Percentiles rank a stretch among this genome's conserved stretches.
Conservation (phyloP, 2,329 filamentous ascomycete genomes). For the Drechslera avenae region DNA sequence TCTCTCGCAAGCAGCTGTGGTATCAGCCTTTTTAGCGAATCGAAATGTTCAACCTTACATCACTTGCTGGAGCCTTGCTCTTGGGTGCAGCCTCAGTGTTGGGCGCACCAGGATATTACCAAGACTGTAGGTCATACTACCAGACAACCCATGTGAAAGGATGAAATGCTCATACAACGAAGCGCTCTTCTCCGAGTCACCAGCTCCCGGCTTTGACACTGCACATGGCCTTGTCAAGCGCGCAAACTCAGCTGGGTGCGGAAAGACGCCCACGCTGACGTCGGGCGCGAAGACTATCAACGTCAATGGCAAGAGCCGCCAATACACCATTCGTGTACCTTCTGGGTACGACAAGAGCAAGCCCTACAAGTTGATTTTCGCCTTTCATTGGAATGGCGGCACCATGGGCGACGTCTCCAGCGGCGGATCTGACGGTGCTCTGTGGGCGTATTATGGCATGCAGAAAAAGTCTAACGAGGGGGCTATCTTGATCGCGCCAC, state of each 20-base stretch:
- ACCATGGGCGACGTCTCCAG: conserved; percentile 47
- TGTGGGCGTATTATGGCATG: conserved; percentile 48
- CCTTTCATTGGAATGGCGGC: conserved; percentile 50
- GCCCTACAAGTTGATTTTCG: conserved; percentile 51
- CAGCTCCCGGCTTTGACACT: neutral
- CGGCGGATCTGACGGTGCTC: conserved; percentile 13
- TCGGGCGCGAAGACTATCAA: conserved; percentile 20
- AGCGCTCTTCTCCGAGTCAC: neutral
- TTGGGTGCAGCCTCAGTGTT: conserved; percentile 10
- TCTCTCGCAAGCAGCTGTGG: neutral
- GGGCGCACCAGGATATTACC: conserved; percentile 12
- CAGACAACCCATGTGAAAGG: neutral
- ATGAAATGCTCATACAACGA: neutral
- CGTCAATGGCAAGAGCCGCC: conserved; percentile 49
- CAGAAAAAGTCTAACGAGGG: conserved; percentile 41
- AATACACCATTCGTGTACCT: conserved; percentile 51
- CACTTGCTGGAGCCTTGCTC: conserved; percentile 13
- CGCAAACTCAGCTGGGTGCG: conserved; percentile 20
- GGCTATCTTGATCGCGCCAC: conserved; percentile 52
- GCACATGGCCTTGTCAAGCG: conserved; percentile 11
- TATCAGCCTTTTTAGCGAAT: neutral
- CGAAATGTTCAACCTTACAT: conserved; percentile 9
- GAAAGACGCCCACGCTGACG: conserved; percentile 13
- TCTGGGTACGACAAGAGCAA: conserved; percentile 48
- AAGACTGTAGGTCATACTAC: conserved; percentile 7